Conservation (phyloP, 2,329 filamentous ascomycete genomes). For the Xylogone sp. region DNA sequence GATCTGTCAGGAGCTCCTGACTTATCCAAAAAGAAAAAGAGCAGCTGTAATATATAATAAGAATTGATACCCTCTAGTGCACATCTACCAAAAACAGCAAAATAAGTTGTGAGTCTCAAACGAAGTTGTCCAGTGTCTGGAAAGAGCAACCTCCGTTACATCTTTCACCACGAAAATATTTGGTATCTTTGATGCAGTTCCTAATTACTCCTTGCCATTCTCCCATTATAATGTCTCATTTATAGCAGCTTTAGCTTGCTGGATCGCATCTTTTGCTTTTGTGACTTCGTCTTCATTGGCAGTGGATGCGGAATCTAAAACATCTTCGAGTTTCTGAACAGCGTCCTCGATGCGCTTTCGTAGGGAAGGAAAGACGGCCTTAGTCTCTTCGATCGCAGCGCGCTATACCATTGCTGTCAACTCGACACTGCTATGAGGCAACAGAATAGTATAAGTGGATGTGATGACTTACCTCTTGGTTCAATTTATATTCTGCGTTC, state of each 20-base stretch:
- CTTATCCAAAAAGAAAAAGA: constrained; percentile 8
- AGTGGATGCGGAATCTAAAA: constrained; percentile 61
- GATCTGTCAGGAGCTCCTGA: constrained; percentile 5
- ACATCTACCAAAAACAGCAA: background rate
- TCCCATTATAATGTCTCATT: constrained; percentile 33
- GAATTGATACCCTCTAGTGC: constrained; percentile 22
- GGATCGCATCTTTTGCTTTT: constrained; percentile 43
- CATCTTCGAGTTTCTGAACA: constrained; percentile 68
- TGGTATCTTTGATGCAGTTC: background rate
- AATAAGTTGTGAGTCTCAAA: background rate
- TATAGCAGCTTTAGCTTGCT: constrained; percentile 48
- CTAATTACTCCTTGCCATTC: background rate
- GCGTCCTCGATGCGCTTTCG: constrained; percentile 68
- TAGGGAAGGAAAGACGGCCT: constrained; percentile 73
- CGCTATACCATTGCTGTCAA: constrained; percentile 17
- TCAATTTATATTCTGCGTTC: constrained; percentile 75
- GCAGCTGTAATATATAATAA: constrained; percentile 24
- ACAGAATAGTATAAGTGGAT: background rate
- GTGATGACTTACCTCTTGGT: constrained; percentile 77
- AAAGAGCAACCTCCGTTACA: background rate
- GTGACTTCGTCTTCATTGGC: constrained; percentile 46
- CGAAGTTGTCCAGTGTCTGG: background rate
- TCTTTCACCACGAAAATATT: background rate
- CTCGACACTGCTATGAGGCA: background rate
- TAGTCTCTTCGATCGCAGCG: constrained; percentile 76